These are phyloP conservation scores for Lichtheimia hyalospora DNA, from an alignment of 371 early-diverging fungal species.

Conservation along the genomic window DNA sequence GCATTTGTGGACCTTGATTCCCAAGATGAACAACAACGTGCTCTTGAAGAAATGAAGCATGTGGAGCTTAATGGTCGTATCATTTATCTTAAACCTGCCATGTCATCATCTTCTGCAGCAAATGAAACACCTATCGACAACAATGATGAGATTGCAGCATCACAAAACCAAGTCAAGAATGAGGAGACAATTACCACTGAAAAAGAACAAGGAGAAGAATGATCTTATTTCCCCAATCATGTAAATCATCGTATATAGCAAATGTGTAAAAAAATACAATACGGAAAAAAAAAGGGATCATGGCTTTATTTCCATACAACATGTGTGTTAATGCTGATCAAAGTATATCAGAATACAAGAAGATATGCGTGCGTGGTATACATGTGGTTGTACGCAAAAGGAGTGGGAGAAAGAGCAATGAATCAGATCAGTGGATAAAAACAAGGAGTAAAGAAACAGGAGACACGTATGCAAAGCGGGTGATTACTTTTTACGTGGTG, in stretches of 20 bases:
- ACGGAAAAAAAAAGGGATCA: no score
- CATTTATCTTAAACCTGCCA: constrained; percentile 74
- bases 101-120: constrained; percentile 37
- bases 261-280: no score
- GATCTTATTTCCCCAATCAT: no score
- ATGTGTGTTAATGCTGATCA: no score
- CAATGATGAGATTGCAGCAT: constrained; percentile 7
- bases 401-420: background rate
- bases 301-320: no score
- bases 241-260: no score
- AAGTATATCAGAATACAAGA: no score
- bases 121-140: background rate
- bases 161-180: background rate
- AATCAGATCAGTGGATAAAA: no score
- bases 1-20: constrained; percentile 86
- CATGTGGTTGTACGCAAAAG: constrained; percentile 5
- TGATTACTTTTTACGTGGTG: no score
- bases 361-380: no score
- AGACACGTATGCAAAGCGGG: no score
- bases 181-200: constrained; percentile 7
- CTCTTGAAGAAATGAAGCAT: constrained; percentile 63
- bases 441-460: no score
- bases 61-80: constrained; percentile 68
- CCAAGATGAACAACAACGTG: constrained; percentile 80
- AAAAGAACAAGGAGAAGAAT: constrained; percentile 9